Percentiles rank a stretch among this genome's conserved stretches.
phyloP scores from a whole-genome alignment of 306 rosid species.

The Fragaria iinumae region DNA sequence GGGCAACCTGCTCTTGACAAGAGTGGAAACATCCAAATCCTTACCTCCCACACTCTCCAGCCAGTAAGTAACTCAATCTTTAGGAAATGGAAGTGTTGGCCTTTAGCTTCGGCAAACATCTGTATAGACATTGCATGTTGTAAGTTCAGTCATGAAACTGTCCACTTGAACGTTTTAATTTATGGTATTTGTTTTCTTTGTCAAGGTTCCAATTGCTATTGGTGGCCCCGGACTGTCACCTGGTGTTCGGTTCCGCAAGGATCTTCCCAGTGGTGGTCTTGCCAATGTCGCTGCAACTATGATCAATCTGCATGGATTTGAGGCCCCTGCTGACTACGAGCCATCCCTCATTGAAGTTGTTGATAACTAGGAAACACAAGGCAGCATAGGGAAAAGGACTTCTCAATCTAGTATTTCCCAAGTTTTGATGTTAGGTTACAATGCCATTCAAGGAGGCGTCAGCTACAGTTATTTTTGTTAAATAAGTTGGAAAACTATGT shows the following conservation, averaged over 20 bases:
- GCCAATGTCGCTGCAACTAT: slow-evolving; percentile 98
- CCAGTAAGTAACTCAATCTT: slow-evolving; percentile 60
- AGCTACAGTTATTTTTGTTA: neutral
- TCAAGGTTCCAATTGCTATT: slow-evolving; percentile 90
- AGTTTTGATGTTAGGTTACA: slow-evolving; percentile 29
- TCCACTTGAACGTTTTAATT: neutral
- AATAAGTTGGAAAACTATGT: slow-evolving; percentile 28
- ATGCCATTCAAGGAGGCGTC: slow-evolving; percentile 9
- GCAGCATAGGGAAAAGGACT: neutral
- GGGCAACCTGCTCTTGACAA: slow-evolving; percentile 82
- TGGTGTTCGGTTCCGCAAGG: slow-evolving; percentile 69
- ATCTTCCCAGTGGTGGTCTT: slow-evolving; percentile 76
- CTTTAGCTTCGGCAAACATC: neutral
- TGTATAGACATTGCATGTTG: neutral
- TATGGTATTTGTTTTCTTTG: slow-evolving; percentile 1
- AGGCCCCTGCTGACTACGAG: slow-evolving; percentile 94
- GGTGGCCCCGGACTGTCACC: slow-evolving; percentile 90
- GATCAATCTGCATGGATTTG: slow-evolving; percentile 89
- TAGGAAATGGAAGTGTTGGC: neutral
- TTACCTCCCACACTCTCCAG: slow-evolving; percentile 92
- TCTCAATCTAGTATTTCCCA: slow-evolving; percentile 1
- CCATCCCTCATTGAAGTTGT: slow-evolving; percentile 75
- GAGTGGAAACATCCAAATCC: slow-evolving; percentile 82
- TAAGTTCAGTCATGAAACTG: neutral
- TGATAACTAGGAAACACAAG: slow-evolving; percentile 29